Percentiles rank a stretch among this genome's conserved stretches.
Conservation (phyloP, 2,329 filamentous ascomycete genomes). For the Colletotrichum sp. region DNA sequence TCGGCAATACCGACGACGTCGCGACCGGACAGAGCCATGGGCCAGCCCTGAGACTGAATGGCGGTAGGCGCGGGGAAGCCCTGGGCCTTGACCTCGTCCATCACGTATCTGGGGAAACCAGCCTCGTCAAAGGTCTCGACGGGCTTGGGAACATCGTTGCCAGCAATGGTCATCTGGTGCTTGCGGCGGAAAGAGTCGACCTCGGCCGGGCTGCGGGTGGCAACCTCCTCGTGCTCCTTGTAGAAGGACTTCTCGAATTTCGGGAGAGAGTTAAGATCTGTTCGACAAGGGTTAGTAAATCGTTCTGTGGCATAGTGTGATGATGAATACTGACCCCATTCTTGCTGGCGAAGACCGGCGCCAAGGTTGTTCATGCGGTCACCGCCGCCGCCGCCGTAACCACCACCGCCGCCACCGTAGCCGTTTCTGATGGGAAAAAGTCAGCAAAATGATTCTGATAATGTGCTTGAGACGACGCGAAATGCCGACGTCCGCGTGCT, state of each 20-base stretch:
- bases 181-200: conserved; percentile 88
- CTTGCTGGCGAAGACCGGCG: conserved; percentile 83
- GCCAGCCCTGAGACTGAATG: conserved; percentile 98
- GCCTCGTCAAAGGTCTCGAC: conserved; percentile 98
- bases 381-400: conserved; percentile 67
- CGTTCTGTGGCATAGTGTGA: neutral
- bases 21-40: conserved; percentile 96
- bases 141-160: conserved; percentile 84
- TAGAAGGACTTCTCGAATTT: conserved; percentile 99
- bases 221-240: conserved; percentile 87
- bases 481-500: neutral
- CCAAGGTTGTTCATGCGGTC: conserved; percentile 96
- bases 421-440: conserved; percentile 44
- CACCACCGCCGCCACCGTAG: conserved; percentile 39
- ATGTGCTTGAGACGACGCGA: neutral
- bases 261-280: conserved; percentile 79
- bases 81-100: conserved; percentile 98
- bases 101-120: conserved; percentile 94
- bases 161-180: conserved; percentile 83
- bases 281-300: conserved; percentile 25
- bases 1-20: conserved; percentile 99
- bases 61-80: conserved; percentile 92
- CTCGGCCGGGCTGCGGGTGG: conserved; percentile 75
- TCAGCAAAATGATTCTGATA: conserved; percentile 36
- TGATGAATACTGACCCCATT: conserved; percentile 72